Conservation (phyloP, 768 basidiomycete species). For the Suillus hirtellus region DNA sequence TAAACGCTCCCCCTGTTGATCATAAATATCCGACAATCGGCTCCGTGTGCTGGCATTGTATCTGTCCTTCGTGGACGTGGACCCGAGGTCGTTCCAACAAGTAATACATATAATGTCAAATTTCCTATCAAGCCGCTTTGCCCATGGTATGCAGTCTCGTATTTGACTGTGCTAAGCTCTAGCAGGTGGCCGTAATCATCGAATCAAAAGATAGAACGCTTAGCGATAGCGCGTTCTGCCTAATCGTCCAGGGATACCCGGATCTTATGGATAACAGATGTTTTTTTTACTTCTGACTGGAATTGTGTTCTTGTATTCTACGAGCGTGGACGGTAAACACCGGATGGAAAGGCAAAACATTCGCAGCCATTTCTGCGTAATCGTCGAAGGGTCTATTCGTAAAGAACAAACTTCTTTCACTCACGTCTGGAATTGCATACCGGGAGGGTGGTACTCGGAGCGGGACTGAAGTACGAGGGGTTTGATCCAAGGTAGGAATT, state of each 20-base stretch:
- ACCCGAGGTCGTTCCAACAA: not conserved
- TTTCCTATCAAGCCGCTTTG: not conserved
- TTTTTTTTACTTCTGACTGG: not conserved
- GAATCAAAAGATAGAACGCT: not conserved
- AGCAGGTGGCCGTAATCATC: not conserved
- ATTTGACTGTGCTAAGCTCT: not conserved
- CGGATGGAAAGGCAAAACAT: not conserved
- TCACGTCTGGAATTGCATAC: not conserved
- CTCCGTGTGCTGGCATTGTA: not conserved
- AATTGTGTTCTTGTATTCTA: not conserved
- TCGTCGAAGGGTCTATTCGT: not conserved
- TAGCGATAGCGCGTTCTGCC: not conserved
- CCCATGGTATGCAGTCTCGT: not conserved
- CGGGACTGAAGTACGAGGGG: not conserved
- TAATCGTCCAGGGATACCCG: not conserved
- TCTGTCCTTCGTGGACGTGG: not conserved
- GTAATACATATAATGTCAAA: not conserved
- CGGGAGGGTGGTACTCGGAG: not conserved
- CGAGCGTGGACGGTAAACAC: not conserved
- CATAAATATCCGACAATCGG: not conserved
- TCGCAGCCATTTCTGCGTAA: not conserved
- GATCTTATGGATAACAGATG: not conserved
- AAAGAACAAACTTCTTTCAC: not conserved
- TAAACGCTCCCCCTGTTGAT: not conserved
- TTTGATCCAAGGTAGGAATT: not conserved